Evolutionary conservation across 2,329 filamentous ascomycete species (phyloP), one percentile per base, ranked within the genome.

Genomic region (Diaporthe ilicicola): DNA sequence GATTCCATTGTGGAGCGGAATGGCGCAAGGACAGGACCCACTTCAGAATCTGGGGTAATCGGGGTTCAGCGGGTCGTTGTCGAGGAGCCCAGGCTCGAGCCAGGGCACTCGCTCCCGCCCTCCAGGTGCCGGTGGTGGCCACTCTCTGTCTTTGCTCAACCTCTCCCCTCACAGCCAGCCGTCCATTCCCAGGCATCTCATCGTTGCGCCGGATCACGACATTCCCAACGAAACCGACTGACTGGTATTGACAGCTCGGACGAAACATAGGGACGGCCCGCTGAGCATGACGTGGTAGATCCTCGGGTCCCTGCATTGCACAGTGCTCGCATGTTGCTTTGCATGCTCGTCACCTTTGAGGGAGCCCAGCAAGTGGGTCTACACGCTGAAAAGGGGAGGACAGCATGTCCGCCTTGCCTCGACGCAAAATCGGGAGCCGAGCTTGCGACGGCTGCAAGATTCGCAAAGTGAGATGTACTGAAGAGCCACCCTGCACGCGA

Each of bases 401-500:
- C 55, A 32, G 7, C 48, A 64, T 69, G 51, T 64, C 70, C 50
- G 48, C 65, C n/a, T 15, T 64, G 42, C 71, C 66, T 67, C 71
- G 74, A 53, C 74, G 78, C 67, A 81, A 79, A 73, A 79, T 81
- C 37, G 79, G 77, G 53, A 83, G 82, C 70, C 76, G 84, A 37
- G 84, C 85, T 13, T 87, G 85, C 76, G 85, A 87, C 72, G 84
- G 82, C 24, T 88, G 86, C 78, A 87, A 86, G 78, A 81, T 88
- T 51, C 82, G 86, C 68, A 88, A 88, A 78, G 83, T 87, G 71
- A 82, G 83, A 56, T 88, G 86, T 75, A 83, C 82, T 17, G 86
- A 85, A 61, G 77, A 79, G 2, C 79, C 83, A 27, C 86, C 86
- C 8, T 88, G 86, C 70, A 78, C 78, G 32, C 81, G 83, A 12